Evolutionary conservation across 768 basidiomycete species (phyloP), one percentile per base, ranked within the genome.

Genomic region (Pleurotus tuber-regium): DNA sequence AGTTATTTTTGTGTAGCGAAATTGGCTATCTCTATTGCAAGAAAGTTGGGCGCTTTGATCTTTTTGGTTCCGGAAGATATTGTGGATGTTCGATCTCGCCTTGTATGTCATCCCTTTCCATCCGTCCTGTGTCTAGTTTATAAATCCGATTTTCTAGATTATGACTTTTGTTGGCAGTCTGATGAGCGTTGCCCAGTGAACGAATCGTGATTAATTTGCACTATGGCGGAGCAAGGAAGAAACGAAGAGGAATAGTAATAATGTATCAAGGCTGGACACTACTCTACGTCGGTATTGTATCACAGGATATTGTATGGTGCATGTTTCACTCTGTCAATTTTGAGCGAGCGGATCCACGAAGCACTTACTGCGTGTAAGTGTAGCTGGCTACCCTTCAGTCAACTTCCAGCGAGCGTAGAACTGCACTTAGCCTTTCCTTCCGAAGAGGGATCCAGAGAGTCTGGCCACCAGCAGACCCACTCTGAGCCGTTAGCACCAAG

Each of bases 41-140:
- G 96, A 63, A 98, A 98, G 79, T 87, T 95, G 86, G 91, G 92
- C 49, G 91, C 92, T 4, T 69, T 97, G 59, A 98, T 98, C 61
- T 98, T 98, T 79, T 72, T 98, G 53, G 96, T 98, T 0, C 94
- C 96, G 0, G 96, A 98, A 63, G 94, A 94, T 69, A 94, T 98
- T 59, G 93, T 98, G 29, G 95, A 98, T 66, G 80, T 98, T 54
- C 85, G 96, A 36, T 84, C 93, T 26, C 84, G 92, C 53, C 76
- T 97, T 66, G 93, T 96, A 65, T 33, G 89, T 76, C 16, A 29
- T 24, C 51, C 21, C 23, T 19, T 30, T 44, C 12, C 42, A 43
- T 54, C 1, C 31, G 25, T 31, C 7, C n/a, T n/a, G 29, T 31
- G 12, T 19, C 14, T 33, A 23, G n/a, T 49, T 18, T 33, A n/a